Conservation (phyloP, 495 filamentous ascomycete genomes). For the Hypoxylon rickii region DNA sequence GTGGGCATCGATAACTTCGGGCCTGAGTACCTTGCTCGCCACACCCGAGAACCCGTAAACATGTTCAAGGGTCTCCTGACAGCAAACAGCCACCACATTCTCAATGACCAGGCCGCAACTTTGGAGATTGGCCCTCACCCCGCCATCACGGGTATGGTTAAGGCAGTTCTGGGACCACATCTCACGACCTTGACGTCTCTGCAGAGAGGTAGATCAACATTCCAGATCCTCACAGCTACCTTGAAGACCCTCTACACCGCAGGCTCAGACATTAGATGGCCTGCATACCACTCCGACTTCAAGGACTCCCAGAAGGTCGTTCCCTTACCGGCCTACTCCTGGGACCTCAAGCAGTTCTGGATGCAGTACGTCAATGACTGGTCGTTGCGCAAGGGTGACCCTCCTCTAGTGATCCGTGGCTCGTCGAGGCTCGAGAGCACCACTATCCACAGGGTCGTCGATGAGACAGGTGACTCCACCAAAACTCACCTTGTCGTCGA, state of each 20-base stretch:
- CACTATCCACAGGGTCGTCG: conserved; percentile 44
- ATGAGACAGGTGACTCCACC: conserved; percentile 46
- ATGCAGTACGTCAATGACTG: conserved; percentile 63
- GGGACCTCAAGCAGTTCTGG: conserved; percentile 73
- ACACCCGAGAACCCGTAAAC: neutral
- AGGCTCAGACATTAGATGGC: conserved; percentile 56
- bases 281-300: conserved; percentile 64
- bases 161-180: conserved; percentile 50
- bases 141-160: conserved; percentile 43
- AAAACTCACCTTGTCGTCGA: conserved; percentile 53
- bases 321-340: conserved; percentile 64
- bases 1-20: neutral
- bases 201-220: neutral
- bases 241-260: neutral
- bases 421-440: conserved; percentile 32
- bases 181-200: neutral
- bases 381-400: conserved; percentile 63
- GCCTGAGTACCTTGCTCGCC: neutral
- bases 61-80: neutral
- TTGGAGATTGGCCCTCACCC: neutral
- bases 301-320: conserved; percentile 55
- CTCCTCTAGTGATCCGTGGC: conserved; percentile 12
- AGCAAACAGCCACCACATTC: neutral
- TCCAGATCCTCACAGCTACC: neutral
- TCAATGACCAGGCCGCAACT: neutral